Percentiles rank a stretch among this genome's conserved stretches.
Evolutionary conservation across 495 filamentous ascomycete species (phyloP).

Genomic region (Tuber umbilicatum): DNA sequence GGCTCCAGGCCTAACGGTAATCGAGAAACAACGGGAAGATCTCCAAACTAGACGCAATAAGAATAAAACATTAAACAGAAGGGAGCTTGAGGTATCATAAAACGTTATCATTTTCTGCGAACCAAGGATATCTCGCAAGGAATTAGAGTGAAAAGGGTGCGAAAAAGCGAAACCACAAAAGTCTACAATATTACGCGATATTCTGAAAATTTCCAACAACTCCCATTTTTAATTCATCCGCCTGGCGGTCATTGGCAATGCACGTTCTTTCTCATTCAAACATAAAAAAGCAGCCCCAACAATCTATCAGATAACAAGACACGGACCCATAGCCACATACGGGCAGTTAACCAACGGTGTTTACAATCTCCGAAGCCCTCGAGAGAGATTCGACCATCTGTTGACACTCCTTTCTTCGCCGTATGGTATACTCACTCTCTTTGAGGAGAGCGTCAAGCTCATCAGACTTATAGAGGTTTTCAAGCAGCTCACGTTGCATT

Average conservation of each 20-base stretch:
- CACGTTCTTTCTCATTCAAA: conserved; percentile 24
- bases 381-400: conserved; percentile 94
- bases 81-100: neutral
- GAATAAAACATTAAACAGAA: neutral
- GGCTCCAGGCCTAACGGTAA: neutral
- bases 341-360: conserved; percentile 37
- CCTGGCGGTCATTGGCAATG: conserved; percentile 20
- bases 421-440: conserved; percentile 94
- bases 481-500: conserved; percentile 97
- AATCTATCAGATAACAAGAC: conserved; percentile 14
- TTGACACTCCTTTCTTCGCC: conserved; percentile 94
- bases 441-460: conserved; percentile 91
- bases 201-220: conserved; percentile 30
- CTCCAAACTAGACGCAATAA: neutral
- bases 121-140: neutral
- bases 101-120: neutral
- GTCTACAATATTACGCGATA: conserved; percentile 37
- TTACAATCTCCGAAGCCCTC: conserved; percentile 91
- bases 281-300: neutral
- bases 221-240: conserved; percentile 13
- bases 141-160: conserved; percentile 11
- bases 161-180: conserved; percentile 22
- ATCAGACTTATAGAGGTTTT: conserved; percentile 88
- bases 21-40: neutral
- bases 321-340: conserved; percentile 4